phyloP scores from a whole-genome alignment of 1,284 basidiomycete genomes.

The Puccinia hordei region DNA sequence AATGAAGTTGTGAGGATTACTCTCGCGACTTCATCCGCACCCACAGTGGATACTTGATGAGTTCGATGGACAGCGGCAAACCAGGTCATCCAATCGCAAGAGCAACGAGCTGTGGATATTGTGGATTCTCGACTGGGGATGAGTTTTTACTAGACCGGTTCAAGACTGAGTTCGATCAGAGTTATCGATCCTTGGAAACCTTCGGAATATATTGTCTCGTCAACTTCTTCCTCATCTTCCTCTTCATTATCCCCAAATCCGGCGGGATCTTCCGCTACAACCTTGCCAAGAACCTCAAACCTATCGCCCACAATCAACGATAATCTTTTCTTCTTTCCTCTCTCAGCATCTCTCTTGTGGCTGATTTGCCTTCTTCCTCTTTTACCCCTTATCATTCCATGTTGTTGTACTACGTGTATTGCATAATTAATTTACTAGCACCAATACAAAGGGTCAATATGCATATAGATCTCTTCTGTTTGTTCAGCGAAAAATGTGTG shows the following conservation, averaged over 20 bases:
- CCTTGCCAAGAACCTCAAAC: slow-evolving; percentile 14
- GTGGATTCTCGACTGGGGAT: slow-evolving; percentile 38
- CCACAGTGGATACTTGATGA: slow-evolving; percentile 29
- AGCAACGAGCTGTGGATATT: slow-evolving; percentile 24
- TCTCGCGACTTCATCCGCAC: slow-evolving; percentile 29
- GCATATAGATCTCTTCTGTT: too few relatives aligned
- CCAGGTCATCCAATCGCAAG: background rate
- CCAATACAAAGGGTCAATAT: too few relatives aligned
- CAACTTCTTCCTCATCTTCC: slow-evolving; percentile 27
- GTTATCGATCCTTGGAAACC: background rate
- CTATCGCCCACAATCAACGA: too few relatives aligned
- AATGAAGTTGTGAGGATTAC: slow-evolving; percentile 42
- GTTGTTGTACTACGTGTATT: too few relatives aligned
- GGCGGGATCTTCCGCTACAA: slow-evolving; percentile 20
- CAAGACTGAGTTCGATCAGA: slow-evolving; percentile 23
- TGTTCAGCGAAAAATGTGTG: too few relatives aligned
- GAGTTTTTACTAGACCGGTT: slow-evolving; percentile 39
- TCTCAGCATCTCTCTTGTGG: too few relatives aligned
- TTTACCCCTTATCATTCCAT: too few relatives aligned
- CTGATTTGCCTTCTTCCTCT: too few relatives aligned
- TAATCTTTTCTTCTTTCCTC: too few relatives aligned
- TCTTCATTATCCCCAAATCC: slow-evolving; percentile 5
- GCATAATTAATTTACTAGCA: too few relatives aligned
- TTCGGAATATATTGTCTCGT: slow-evolving; percentile 29
- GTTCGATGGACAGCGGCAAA: background rate